These are phyloP conservation scores for Castanea mollissima DNA, from an alignment of 306 rosid genomes.

Conservation along the genomic window DNA sequence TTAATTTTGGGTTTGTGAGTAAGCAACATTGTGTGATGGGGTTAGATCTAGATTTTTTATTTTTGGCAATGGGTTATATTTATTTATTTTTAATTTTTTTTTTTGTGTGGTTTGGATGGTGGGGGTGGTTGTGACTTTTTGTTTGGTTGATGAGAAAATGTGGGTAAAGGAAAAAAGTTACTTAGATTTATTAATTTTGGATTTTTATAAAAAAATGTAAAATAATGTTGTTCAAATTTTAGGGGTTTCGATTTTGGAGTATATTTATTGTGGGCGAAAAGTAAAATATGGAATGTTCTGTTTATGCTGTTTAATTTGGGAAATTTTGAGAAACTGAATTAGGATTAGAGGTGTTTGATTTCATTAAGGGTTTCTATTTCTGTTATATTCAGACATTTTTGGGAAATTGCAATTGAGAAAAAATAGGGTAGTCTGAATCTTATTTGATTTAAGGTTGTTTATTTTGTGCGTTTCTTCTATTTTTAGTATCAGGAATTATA, in stretches of 20 bases:
- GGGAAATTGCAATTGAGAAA: neutral
- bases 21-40: slow-evolving; percentile 34
- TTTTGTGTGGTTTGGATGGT: neutral
- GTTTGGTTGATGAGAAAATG: slow-evolving; percentile 28
- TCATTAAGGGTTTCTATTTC: neutral
- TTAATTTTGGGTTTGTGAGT: slow-evolving; percentile 14
- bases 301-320: neutral
- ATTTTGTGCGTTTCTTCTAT: slow-evolving; percentile 7
- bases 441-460: neutral
- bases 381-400: neutral
- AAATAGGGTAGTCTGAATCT: neutral
- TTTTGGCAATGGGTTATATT: neutral
- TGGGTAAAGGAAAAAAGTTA: slow-evolving; percentile 5
- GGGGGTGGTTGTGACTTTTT: slow-evolving; percentile 14
- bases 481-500: neutral
- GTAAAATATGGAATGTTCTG: neutral
- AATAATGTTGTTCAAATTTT: neutral
- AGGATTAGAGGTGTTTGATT: neutral
- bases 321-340: neutral
- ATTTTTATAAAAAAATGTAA: no score
- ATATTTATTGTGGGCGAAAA: neutral
- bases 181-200: neutral
- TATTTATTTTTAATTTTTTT: neutral
- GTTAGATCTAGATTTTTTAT: slow-evolving; percentile 50
- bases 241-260: neutral